Base-by-base conservation (phyloP, 768 basidiomycete species). In the Suillus luteus region DNA sequence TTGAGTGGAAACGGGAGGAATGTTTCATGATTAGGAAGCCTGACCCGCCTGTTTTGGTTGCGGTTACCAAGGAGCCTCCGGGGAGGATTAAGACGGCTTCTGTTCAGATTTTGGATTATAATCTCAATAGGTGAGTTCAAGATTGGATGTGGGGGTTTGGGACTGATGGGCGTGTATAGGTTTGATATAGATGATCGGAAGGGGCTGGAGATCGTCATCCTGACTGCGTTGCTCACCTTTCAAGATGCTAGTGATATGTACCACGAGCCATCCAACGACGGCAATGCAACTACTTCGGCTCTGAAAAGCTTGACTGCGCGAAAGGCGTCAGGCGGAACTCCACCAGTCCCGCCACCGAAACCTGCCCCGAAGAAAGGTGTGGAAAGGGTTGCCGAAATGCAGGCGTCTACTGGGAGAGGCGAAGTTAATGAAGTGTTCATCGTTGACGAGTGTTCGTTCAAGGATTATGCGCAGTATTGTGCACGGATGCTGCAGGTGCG, bases 121-220 rank as follows among this genome's bases (percentile, higher is more conserved):
- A 95, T 69, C 79, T 95, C 43, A 86, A 93, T 69, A 78, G 92
- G 92, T 88, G 64, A 55, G 78, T 19, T 33, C 2, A 3, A 12
- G 67, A 37, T 49, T 8, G 14, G 31, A 24, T 49, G 31, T 14
- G 6, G 24, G 48, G 27, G 14, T 65, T 24, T 7, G 7, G 33
- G 14, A 31, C 31, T n/a, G 44, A 58, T 43, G 6, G 41, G 17
- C 12, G 24, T 17, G 37, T 24, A 41, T 61, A 93, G 91, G 46
- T 95, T 95, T 68, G 93, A 94, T 67, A 88, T 95, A 58, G 80
- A 90, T 17, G 93, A 95, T 69, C 83, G 91, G 38, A 95, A 95
- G 73, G 92, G 93, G 5, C 81, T 95, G 1, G 93, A 95, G 73
- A 91, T 95, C 44, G 85, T 91, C 59, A 84, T 94, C 43, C 78